These are phyloP conservation scores for Phaffia rhodozyma DNA, from an alignment of 1,284 basidiomycete genomes.

Conservation along the genomic window DNA sequence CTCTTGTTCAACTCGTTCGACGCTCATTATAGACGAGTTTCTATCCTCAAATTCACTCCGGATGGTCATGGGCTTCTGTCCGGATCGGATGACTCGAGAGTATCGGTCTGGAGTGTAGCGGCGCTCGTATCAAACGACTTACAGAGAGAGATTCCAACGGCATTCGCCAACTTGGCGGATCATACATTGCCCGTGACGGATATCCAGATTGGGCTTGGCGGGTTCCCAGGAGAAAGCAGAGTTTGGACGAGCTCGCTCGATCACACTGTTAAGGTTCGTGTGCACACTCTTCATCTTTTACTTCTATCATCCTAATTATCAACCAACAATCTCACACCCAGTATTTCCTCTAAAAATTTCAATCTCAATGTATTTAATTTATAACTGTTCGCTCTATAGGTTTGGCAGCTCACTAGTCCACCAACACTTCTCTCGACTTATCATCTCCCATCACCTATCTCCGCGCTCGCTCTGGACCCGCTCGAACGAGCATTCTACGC, in stretches of 20 bases:
- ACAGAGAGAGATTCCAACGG: constrained; percentile 57
- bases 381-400: constrained; percentile 18
- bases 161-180: constrained; percentile 72
- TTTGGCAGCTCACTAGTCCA: constrained; percentile 27
- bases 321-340: not conserved
- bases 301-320: constrained; percentile 14
- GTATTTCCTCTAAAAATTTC: not conserved
- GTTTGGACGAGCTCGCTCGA: constrained; percentile 74
- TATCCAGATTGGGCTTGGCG: constrained; percentile 61
- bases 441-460: constrained; percentile 60
- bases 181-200: constrained; percentile 84
- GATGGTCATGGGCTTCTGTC: constrained; percentile 72
- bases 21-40: constrained; percentile 84
- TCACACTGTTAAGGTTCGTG: constrained; percentile 73
- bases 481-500: constrained; percentile 49
- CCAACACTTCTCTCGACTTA: constrained; percentile 72
- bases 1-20: constrained; percentile 81
- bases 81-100: constrained; percentile 76
- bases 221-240: constrained; percentile 58
- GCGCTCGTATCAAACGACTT: constrained; percentile 51
- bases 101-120: constrained; percentile 71
- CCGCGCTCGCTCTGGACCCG: constrained; percentile 60
- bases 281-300: constrained; percentile 7
- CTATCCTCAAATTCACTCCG: constrained; percentile 64
- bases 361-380: constrained; percentile 19